Evolutionary conservation across 176 grass and related monocot species (phyloP), one percentile per base, ranked within the genome.

Genomic region (Elaeis guineensis): DNA sequence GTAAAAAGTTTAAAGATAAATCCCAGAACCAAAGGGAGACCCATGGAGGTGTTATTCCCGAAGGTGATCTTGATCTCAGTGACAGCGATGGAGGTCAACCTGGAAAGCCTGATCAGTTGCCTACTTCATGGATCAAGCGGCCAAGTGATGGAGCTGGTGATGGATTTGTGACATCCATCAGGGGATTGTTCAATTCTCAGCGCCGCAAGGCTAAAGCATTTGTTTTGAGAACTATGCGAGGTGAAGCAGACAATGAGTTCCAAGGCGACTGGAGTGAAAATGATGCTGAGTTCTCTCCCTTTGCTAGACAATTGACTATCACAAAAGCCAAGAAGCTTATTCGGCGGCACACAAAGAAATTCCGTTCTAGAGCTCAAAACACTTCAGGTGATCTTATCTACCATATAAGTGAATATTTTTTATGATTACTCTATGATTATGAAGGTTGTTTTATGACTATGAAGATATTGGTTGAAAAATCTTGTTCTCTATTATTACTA

Each of bases 1-100:
- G 83, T 32, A 91, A 97, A 75, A 96, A 96, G 61, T 90, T 97
- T 65, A 90, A 97, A 87, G 92, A 72, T 64, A 97, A 97, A 75
- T 80, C 81, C 4, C 73, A 72, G 51, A 85, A 61, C 75, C 80
- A 62, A 76, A 86, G 79, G 63, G 80, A 86, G 52, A 64, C 65
- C 51, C 78, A 69, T 75, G 24, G 80, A 69, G 53, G 50, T 64
- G 67, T 82, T 73, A 65, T 79, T n/a, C 65, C 78, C 25, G 75
- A 69, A 25, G 75, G 18, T 65, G 75, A 82, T 69, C 77, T 87
- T 52, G 83, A 75, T 77, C 54, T 81, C 54, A 90, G 91, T 55
- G 91, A 95, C 25, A 90, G 83, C 59, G 91, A 95, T 21, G 89
- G 77, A 48, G 91, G 82, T 32, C 82, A 83, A 76, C 49, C 44